Evolutionary conservation across 208 protist genomes (phyloP), one percentile per base, ranked within the genome.

Genomic region (Entamoeba invadens): DNA sequence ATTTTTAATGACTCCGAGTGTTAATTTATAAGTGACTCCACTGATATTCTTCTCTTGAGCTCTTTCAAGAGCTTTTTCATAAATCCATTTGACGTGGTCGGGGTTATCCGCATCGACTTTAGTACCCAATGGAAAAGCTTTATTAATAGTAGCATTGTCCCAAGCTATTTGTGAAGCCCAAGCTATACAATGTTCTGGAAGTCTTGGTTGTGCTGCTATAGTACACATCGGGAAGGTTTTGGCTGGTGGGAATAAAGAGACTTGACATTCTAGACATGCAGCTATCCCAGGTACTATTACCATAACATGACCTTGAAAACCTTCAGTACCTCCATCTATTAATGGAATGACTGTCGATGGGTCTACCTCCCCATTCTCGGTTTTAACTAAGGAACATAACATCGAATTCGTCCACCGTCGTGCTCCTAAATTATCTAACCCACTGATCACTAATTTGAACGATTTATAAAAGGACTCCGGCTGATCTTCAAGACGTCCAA

Each of bases 281-380:
- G 45, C 51, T 42, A 45, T 2, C 44, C 12, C 25, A 12, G 93
- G 93, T 10, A 94, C 77, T 50, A 94, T 94, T 18, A 92, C 93
- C 31, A 44, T 45, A 44, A 50, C 47, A 44, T n/a, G 45, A 38
- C 93, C 93, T 77, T 92, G 18, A 35, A 57, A 57, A 14, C 93
- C 93, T 45, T 99, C 98, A n/a, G 98, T 99, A 87, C 98, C 98
- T 45, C 98, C 98, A 95, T 99, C 98, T 77, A 99, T 97, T 45
- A 99, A 96, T 42, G 98, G 98, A 94, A 98, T 47, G 4, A 47
- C 21, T 35, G 21, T 77, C 2, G 16, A 21, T 46, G 44, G 25
- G 3, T 93, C 4, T 38, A 72, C 35, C 46, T 45, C 92, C 2
- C 57, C 57, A 31, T 77, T 31, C 8, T 1, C 31, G 4, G 31